Evolutionary conservation across 2,329 filamentous ascomycete species (phyloP).

Genomic region (Allantophomopsis lycopodina): DNA sequence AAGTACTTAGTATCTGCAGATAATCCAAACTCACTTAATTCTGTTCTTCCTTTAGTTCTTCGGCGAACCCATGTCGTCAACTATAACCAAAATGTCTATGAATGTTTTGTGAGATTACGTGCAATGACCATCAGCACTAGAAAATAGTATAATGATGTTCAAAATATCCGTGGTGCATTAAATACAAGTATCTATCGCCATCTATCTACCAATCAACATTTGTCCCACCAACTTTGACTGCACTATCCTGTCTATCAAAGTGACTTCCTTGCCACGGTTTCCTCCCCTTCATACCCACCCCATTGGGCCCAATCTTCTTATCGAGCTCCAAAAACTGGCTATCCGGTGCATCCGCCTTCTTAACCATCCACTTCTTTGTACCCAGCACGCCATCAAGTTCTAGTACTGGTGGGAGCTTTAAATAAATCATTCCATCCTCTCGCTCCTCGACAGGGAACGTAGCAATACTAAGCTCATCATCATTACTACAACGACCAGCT

Average conservation of each 20-base stretch:
- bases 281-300: constrained; percentile 12
- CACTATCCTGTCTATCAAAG: constrained; percentile 8
- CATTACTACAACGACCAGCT: constrained; percentile 61
- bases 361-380: constrained; percentile 67
- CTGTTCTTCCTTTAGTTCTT: no score
- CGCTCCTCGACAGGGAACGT: constrained; percentile 68
- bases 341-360: constrained; percentile 46
- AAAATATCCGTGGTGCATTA: no score
- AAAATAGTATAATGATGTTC: no score
- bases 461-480: constrained; percentile 63
- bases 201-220: constrained; percentile 15
- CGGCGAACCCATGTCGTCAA: no score
- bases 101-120: no score
- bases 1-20: no score
- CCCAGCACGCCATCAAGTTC: constrained; percentile 71
- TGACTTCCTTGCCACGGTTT: constrained; percentile 6
- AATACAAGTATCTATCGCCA: neutral
- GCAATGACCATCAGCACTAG: no score
- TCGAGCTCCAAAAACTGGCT: constrained; percentile 19
- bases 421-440: constrained; percentile 63
- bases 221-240: constrained; percentile 6
- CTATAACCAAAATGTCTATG: no score
- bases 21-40: no score
- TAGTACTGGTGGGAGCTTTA: constrained; percentile 66
- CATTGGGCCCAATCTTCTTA: constrained; percentile 12